Evolutionary conservation across 2,329 filamentous ascomycete genomes (phyloP).

Genomic region (Fusarium xyrophilum): DNA sequence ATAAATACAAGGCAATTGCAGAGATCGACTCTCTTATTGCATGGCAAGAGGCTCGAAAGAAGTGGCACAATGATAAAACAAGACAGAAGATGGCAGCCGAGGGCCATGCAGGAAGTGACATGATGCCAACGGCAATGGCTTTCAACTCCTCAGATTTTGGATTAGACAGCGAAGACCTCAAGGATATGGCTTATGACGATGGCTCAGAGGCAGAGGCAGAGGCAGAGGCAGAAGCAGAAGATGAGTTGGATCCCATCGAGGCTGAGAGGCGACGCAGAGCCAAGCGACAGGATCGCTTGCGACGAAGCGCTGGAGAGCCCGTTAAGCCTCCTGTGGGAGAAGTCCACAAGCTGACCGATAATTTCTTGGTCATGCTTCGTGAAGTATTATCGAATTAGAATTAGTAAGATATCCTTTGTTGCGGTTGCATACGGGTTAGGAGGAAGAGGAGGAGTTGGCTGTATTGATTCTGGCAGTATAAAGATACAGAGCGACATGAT

Average conservation of each 20-base stretch:
- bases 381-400: conserved; percentile 76
- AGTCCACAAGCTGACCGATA: conserved; percentile 78
- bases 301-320: conserved; percentile 82
- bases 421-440: conserved; percentile 5
- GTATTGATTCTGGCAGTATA: conserved; percentile 4
- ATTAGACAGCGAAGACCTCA: conserved; percentile 82
- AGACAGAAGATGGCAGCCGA: conserved; percentile 98
- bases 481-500: not conserved
- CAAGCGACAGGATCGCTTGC: conserved; percentile 79
- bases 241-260: conserved; percentile 85
- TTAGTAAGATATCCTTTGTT: conserved; percentile 24
- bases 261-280: conserved; percentile 81
- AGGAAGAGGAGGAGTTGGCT: conserved; percentile 14
- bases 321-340: conserved; percentile 80
- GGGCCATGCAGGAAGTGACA: conserved; percentile 55
- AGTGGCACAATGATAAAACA: conserved; percentile 98
- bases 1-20: conserved; percentile 73
- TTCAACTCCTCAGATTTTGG: conserved; percentile 91
- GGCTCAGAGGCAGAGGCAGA: conserved; percentile 69
- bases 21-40: conserved; percentile 88
- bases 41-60: conserved; percentile 95
- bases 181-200: conserved; percentile 84
- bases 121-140: conserved; percentile 60
- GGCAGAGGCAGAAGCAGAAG: conserved; percentile 75
- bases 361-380: conserved; percentile 82